Percentiles rank a stretch among this genome's conserved stretches.
Evolutionary conservation across 2,329 filamentous ascomycete genomes (phyloP).

Genomic region (Colletotrichum musicola): DNA sequence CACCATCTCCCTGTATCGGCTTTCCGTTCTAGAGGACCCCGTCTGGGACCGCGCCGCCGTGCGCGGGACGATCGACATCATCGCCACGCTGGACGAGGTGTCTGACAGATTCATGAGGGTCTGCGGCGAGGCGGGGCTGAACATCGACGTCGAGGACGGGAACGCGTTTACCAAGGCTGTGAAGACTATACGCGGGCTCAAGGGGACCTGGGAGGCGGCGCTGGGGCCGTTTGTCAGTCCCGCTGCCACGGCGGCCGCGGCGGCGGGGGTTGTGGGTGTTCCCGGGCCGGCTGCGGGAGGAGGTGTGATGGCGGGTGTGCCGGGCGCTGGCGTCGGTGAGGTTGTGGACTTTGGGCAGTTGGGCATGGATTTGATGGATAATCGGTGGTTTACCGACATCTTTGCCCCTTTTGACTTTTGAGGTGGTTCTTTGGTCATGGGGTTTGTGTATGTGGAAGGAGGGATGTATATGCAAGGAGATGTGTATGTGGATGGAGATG

Average conservation of each 20-base stretch:
- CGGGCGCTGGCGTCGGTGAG: slow-evolving; percentile 19
- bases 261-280: slow-evolving; percentile 2
- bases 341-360: slow-evolving; percentile 30
- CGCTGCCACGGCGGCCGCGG: slow-evolving; percentile 15
- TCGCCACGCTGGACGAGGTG: slow-evolving; percentile 46
- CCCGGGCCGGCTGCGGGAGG: neutral
- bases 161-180: slow-evolving; percentile 49
- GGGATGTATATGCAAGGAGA: neutral
- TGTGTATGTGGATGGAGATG: neutral
- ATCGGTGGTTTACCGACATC: slow-evolving; percentile 34
- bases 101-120: slow-evolving; percentile 30
- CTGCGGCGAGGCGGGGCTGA: slow-evolving; percentile 13
- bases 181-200: slow-evolving; percentile 52
- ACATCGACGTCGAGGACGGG: slow-evolving; percentile 44
- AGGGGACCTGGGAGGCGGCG: slow-evolving; percentile 51
- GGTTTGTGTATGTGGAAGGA: neutral
- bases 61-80: slow-evolving; percentile 48
- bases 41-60: slow-evolving; percentile 53
- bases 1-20: slow-evolving; percentile 48
- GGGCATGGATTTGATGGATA: slow-evolving; percentile 33
- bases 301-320: neutral
- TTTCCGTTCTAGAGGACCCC: slow-evolving; percentile 52
- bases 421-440: too few relatives aligned
- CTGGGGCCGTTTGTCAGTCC: slow-evolving; percentile 40
- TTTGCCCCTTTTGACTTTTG: slow-evolving; percentile 37